Evolutionary conservation across 1,139 yeast genomes (phyloP).

Genomic region (Lodderomyces metapsilosis): DNA sequence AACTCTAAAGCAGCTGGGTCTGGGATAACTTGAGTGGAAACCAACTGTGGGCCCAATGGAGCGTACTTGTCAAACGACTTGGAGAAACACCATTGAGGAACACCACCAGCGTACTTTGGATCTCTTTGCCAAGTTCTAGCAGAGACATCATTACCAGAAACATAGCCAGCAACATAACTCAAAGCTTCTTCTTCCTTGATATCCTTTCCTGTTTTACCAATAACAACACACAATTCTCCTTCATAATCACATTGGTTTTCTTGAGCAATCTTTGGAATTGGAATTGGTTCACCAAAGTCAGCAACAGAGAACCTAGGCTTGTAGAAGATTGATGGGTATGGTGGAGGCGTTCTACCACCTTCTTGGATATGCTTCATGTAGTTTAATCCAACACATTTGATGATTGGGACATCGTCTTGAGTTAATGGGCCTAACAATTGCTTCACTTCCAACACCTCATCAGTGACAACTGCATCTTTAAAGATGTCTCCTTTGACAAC

Average conservation of each 20-base stretch:
- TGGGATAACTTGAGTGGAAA: background rate
- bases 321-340: background rate
- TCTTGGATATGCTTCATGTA: constrained; percentile 2
- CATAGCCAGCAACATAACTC: background rate
- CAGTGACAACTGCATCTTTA: background rate
- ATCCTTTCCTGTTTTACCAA: background rate
- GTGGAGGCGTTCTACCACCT: constrained; percentile 1
- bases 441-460: background rate
- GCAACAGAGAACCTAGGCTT: background rate
- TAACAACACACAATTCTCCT: constrained; percentile 1
- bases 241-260: constrained; percentile 1
- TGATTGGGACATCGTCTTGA: background rate
- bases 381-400: constrained; percentile 1
- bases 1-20: background rate
- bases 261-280: constrained; percentile 1
- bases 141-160: constrained; percentile 1
- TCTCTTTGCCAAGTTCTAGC: constrained; percentile 1
- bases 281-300: constrained; percentile 1
- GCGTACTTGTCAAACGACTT: constrained; percentile 1
- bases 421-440: constrained; percentile 1
- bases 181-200: constrained; percentile 1
- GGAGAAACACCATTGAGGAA: constrained; percentile 2
- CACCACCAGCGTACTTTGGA: constrained; percentile 1
- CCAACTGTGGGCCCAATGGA: constrained; percentile 1
- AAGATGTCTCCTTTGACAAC: background rate